Evolutionary conservation across 1,284 basidiomycete species (phyloP).

Genomic region (Singerocomus rubriflavus): DNA sequence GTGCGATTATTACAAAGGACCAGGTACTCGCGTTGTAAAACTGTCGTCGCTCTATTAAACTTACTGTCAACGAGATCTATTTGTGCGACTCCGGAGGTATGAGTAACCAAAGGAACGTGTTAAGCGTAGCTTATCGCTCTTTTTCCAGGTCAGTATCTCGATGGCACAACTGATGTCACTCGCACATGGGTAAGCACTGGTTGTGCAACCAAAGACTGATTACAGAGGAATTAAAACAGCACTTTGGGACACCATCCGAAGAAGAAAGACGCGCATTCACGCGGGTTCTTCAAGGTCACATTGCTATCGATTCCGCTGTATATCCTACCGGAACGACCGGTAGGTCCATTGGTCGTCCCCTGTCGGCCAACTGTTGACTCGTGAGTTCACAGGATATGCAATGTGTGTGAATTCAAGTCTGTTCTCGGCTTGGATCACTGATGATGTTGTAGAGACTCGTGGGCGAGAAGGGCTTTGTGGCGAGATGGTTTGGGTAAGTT

Average conservation of each 20-base stretch:
- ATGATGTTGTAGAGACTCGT: conserved; percentile 62
- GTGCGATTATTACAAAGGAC: conserved; percentile 72
- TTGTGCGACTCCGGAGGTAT: conserved; percentile 91
- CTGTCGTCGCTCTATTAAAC: conserved; percentile 3
- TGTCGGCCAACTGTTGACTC: not conserved
- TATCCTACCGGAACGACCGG: conserved; percentile 91
- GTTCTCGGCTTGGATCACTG: conserved; percentile 2
- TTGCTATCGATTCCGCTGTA: conserved; percentile 82
- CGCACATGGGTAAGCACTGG: conserved; percentile 69
- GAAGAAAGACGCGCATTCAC: conserved; percentile 91
- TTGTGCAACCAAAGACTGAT: not conserved
- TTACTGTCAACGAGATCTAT: conserved; percentile 60
- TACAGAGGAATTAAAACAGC: conserved; percentile 42
- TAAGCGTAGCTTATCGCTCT: not conserved
- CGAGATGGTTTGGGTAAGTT: conserved; percentile 79
- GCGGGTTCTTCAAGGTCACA: conserved; percentile 93
- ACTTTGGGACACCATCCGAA: conserved; percentile 83
- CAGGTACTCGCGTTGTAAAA: conserved; percentile 44
- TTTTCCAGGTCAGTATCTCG: conserved; percentile 73
- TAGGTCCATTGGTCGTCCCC: conserved; percentile 20
- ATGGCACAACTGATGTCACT: conserved; percentile 95
- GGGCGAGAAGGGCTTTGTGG: conserved; percentile 86
- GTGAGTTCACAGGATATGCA: conserved; percentile 45
- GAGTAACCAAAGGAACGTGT: conserved; percentile 3
- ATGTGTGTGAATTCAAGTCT: conserved; percentile 40